phyloP scores from a whole-genome alignment of 805 yeast genomes.

The Ascoidea rubescens region DNA sequence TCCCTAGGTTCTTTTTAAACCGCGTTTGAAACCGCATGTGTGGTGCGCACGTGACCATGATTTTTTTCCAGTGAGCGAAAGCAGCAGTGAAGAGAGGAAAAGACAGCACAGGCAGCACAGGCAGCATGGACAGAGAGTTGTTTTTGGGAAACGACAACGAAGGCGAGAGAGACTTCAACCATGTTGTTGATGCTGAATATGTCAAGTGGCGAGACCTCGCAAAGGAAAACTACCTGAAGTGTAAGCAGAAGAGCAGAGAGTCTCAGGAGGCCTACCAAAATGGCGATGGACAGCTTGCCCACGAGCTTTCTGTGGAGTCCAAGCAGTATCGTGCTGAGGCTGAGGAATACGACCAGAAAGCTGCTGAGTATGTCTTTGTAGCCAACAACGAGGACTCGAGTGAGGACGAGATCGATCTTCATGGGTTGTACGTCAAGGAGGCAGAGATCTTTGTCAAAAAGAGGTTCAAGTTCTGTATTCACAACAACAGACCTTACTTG shows the following conservation, averaged over 20 bases:
- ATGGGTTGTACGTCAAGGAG: conserved; percentile 83
- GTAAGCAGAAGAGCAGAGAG: conserved; percentile 39
- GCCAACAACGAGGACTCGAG: conserved; percentile 84
- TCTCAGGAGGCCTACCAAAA: conserved; percentile 66
- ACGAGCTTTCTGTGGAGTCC: conserved; percentile 55
- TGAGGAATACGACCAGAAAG: conserved; percentile 58
- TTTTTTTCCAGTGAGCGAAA: too few relatives aligned
- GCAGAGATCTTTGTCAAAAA: conserved; percentile 66
- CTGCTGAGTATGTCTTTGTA: conserved; percentile 80
- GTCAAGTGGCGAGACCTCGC: conserved; percentile 53
- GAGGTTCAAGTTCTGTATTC: conserved; percentile 54
- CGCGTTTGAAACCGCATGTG: too few relatives aligned
- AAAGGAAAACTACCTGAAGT: conserved; percentile 44
- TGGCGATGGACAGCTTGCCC: conserved; percentile 67
- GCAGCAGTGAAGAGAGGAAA: too few relatives aligned
- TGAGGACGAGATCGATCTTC: conserved; percentile 80
- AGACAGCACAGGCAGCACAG: too few relatives aligned
- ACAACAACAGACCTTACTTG: too few relatives aligned
- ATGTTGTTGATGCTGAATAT: conserved; percentile 56
- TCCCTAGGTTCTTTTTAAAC: too few relatives aligned
- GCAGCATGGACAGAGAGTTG: too few relatives aligned
- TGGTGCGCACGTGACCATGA: too few relatives aligned
- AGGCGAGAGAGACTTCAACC: conserved; percentile 46
- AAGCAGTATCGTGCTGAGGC: conserved; percentile 46
- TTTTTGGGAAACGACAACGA: too few relatives aligned